Base-by-base conservation (phyloP, 176 grass and related monocot genomes). In the Poa pratensis region DNA sequence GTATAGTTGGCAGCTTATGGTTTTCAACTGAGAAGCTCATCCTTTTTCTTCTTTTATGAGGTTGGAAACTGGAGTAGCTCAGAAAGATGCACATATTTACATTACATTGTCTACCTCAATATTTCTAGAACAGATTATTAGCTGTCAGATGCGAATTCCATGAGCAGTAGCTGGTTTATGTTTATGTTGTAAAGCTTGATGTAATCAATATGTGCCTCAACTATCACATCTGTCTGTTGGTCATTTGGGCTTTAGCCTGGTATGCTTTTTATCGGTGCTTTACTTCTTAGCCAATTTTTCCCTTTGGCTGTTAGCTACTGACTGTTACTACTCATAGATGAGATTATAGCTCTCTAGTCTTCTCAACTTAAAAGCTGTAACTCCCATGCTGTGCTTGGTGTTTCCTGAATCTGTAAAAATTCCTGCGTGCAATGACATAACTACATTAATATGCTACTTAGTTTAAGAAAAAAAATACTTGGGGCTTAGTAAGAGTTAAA, bases 71-170 rank as follows among this genome's bases (percentile, higher is more conserved):
- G 30, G 48, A 69, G 51, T 63, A 82, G 7, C 23, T 75, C 72
- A 20, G 52, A 87, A 53, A 52, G 51, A 28, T n/a, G n/a, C 74
- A 12, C 26, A 60, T 75, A 52, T n/a, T n/a, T n/a, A n/a, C n/a
- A n/a, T n/a, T 67, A 75, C 7, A 52, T 34, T 67, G 6, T 50
- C 35, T 46, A 8, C 24, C 14, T 84, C 14, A 50, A 77, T 84
- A 66, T 68, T 75, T 89, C 4, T 37, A 46, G 5, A 69, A 74
- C 26, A 83, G 70, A 70, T 17, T 53, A 82, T 70, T 22, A 18
- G 48, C 32, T 46, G 32, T 43, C 32, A 20, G 43, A 61, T 69
- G 48, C 24, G 3, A 39, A 76, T 55, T 32, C 32, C 12, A 78
- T 17, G 46, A 75, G 19, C 16, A 15, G 24, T 13, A 37, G 48